phyloP scores from a whole-genome alignment of 1,139 yeast genomes.

The Scheffersomyces stambukii region DNA sequence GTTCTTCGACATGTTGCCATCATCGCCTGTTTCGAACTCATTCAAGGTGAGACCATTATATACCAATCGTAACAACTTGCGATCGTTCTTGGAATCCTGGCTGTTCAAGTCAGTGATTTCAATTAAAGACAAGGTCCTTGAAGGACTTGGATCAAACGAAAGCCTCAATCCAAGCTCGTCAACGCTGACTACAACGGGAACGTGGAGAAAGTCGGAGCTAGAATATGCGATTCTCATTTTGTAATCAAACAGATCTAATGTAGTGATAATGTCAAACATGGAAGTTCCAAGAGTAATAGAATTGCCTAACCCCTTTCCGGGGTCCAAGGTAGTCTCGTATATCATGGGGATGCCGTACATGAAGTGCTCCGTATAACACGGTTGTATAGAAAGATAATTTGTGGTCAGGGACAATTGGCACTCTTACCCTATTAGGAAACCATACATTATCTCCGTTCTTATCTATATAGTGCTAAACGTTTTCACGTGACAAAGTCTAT shows the following conservation, averaged over 20 bases:
- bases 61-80: conserved; percentile 16
- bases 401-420: too few relatives aligned
- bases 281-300: conserved; percentile 24
- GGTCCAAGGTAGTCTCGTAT: conserved; percentile 21
- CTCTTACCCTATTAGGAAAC: neutral
- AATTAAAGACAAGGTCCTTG: too few relatives aligned
- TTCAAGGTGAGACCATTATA: conserved; percentile 34
- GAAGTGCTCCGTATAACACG: too few relatives aligned
- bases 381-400: too few relatives aligned
- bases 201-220: conserved; percentile 18
- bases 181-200: conserved; percentile 30
- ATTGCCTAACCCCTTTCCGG: conserved; percentile 34
- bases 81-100: conserved; percentile 14
- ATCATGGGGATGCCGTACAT: conserved; percentile 17
- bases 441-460: neutral
- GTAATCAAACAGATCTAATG: conserved; percentile 20
- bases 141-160: conserved; percentile 43
- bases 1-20: neutral
- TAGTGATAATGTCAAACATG: conserved; percentile 22
- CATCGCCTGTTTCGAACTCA: conserved; percentile 11
- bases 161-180: conserved; percentile 32
- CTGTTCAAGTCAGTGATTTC: conserved; percentile 48
- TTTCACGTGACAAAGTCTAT: too few relatives aligned
- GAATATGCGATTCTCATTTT: conserved; percentile 26
- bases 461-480: too few relatives aligned